Percentiles rank a stretch among this genome's conserved stretches.
Evolutionary conservation across 345 rosid genomes (phyloP).

Genomic region (Gossypium thurberi): DNA sequence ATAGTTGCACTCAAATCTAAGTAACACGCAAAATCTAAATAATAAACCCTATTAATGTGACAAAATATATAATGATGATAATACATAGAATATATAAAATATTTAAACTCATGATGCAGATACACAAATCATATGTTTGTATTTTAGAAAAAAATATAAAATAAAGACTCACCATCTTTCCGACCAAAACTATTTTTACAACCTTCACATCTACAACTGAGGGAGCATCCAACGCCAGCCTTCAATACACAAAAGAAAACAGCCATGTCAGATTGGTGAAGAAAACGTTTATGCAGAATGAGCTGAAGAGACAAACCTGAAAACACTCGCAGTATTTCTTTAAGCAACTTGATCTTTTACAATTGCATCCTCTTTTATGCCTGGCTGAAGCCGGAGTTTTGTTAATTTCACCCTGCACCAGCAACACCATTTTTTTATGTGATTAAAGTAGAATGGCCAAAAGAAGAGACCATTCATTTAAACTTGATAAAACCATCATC

Average conservation of each 20-base stretch:
- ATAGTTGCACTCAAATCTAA: no score
- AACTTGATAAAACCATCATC: constrained; percentile 9
- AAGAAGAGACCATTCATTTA: not conserved
- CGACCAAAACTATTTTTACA: constrained; percentile 47
- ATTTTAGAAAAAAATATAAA: not conserved
- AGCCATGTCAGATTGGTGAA: constrained; percentile 18
- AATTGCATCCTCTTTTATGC: constrained; percentile 81
- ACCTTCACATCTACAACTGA: constrained; percentile 59
- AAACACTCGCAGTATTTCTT: constrained; percentile 81
- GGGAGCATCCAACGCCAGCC: constrained; percentile 75
- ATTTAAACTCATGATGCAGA: not conserved
- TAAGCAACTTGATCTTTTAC: constrained; percentile 65
- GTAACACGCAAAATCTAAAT: no score
- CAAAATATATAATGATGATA: not conserved
- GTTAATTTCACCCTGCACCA: constrained; percentile 41
- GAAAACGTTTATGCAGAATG: not conserved
- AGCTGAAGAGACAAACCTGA: constrained; percentile 38
- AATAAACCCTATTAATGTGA: not conserved
- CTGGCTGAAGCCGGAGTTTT: constrained; percentile 74
- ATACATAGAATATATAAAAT: not conserved
- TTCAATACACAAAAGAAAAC: constrained; percentile 20
- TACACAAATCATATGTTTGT: not conserved
- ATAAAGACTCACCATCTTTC: constrained; percentile 37
- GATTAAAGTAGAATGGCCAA: not conserved
- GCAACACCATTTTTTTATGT: constrained; percentile 8